Base-by-base conservation (phyloP, 2,329 filamentous ascomycete species). In the Dothideomycetidae sp. region DNA sequence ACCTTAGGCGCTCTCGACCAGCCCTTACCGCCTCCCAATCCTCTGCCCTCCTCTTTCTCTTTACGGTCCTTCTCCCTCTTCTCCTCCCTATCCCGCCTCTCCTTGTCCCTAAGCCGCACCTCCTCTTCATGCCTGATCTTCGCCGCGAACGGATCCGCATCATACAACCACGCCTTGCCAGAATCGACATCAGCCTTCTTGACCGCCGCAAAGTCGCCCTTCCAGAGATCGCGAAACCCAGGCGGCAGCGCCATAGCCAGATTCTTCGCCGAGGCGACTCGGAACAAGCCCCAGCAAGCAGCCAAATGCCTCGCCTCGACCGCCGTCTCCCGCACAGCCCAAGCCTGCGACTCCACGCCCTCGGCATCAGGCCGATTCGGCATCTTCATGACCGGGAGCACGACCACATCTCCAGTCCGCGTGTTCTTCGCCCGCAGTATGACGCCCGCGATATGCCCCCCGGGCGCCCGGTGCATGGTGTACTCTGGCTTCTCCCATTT, bases 401-500 rank as follows among this genome's bases (percentile, higher is more conserved):
- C 75, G 15, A 70, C 78, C 12, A 74, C 62, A 58, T 90, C 80
- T 47, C 78, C 74, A 0, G 88, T 96, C 62, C 94, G 96, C 5
- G 71, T 65, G 54, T 96, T 83, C 44, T 66, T 66, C 45, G 66
- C 63, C 41, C 68, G 81, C 44, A 98, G 64, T 26, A 84, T 82
- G 30, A 96, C 81, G 53, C 81, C 77, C 26, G 83, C 83, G 0
- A 81, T 77, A 31, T 50, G 55, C 31, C 55, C 55, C 15, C 45
- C 46, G 4, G 31, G 45, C 31, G 31, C 30, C 14, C 50, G 50
- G 33, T 51, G 48, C 64, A 84, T 83, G 46, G 79, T 80, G 58
- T 93, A 98, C 45, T 93, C 86, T 2, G 88, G 88, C 55, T 78
- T 88, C 47, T 84, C 81, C 90, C 90, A 98, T 55, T 83, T 84